phyloP scores from a whole-genome alignment of 148 eudicot genomes.

The Rhododendron williamsianum region DNA sequence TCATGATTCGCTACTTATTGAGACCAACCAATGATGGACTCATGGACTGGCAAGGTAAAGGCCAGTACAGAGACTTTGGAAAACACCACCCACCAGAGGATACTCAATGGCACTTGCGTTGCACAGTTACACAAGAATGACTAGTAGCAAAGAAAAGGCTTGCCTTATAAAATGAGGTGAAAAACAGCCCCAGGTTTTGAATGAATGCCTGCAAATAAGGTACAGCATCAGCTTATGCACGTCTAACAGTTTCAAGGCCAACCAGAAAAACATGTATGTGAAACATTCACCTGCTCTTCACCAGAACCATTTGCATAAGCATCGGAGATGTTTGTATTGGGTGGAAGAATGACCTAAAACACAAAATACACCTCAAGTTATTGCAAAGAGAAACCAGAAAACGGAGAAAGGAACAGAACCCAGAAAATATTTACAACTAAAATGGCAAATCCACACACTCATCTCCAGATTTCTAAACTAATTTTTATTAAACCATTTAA shows the following conservation, averaged over 20 bases:
- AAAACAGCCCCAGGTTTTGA: slow-evolving; percentile 90
- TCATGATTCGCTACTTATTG: not conserved
- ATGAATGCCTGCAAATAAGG: slow-evolving; percentile 71
- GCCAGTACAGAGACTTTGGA: not conserved
- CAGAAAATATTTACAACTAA: not conserved
- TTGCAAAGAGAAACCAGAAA: not conserved
- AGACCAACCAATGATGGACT: not conserved
- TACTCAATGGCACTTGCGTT: not conserved
- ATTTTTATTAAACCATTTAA: not conserved
- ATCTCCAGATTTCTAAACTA: not conserved
- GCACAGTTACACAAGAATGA: not conserved
- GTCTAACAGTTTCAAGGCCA: not conserved
- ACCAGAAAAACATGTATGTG: not conserved
- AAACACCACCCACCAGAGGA: not conserved
- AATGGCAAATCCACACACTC: not conserved
- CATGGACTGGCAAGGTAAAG: not conserved
- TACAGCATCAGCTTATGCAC: not conserved
- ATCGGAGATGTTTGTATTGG: slow-evolving; percentile 62
- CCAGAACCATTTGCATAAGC: slow-evolving; percentile 77
- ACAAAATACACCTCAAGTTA: slow-evolving; percentile 3
- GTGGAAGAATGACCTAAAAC: slow-evolving; percentile 63
- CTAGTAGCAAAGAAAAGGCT: slow-evolving; percentile 3
- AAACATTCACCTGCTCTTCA: slow-evolving; percentile 76
- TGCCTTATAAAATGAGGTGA: slow-evolving; percentile 88
- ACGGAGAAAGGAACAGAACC: not conserved